Conservation (phyloP, 1,139 yeast species). For the Chernovozyma aurita region DNA sequence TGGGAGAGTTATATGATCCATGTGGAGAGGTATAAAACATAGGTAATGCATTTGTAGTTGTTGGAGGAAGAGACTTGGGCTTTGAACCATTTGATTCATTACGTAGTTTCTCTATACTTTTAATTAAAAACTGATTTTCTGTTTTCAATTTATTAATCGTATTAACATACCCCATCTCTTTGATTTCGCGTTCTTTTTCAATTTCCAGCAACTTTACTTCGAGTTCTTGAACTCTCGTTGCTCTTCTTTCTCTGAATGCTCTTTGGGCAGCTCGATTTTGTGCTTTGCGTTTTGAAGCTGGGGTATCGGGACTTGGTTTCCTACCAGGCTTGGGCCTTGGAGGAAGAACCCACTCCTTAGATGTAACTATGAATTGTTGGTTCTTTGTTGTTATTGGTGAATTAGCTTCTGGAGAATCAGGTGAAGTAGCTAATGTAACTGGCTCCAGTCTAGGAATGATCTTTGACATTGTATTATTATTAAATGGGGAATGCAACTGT, state of each 20-base stretch:
- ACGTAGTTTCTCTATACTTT: slow-evolving; percentile 34
- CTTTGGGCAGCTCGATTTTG: slow-evolving; percentile 95
- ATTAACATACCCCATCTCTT: slow-evolving; percentile 57
- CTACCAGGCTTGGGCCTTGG: slow-evolving; percentile 91
- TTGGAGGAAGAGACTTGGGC: not conserved
- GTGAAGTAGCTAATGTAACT: slow-evolving; percentile 26
- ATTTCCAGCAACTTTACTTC: slow-evolving; percentile 51
- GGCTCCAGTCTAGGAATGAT: slow-evolving; percentile 38
- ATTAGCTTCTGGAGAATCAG: slow-evolving; percentile 12
- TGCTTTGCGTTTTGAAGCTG: slow-evolving; percentile 77
- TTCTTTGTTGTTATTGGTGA: slow-evolving; percentile 4
- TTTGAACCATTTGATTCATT: slow-evolving; percentile 11
- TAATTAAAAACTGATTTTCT: slow-evolving; percentile 35
- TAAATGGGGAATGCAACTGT: too few relatives aligned
- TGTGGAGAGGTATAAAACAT: not conserved
- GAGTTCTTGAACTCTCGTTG: slow-evolving; percentile 51
- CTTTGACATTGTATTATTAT: slow-evolving; percentile 17
- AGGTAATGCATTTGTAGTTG: not conserved
- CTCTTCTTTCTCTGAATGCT: slow-evolving; percentile 82
- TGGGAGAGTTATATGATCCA: not conserved
- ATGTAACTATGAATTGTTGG: slow-evolving; percentile 48
- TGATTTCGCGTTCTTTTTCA: slow-evolving; percentile 58
- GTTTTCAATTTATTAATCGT: slow-evolving; percentile 39
- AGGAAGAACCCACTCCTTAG: slow-evolving; percentile 89
- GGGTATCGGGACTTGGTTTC: slow-evolving; percentile 73